A percentile compares a stretch with the other conserved stretches of the same genome.
phyloP scores from a whole-genome alignment of 345 rosid species.

The Combretum micranthum region DNA sequence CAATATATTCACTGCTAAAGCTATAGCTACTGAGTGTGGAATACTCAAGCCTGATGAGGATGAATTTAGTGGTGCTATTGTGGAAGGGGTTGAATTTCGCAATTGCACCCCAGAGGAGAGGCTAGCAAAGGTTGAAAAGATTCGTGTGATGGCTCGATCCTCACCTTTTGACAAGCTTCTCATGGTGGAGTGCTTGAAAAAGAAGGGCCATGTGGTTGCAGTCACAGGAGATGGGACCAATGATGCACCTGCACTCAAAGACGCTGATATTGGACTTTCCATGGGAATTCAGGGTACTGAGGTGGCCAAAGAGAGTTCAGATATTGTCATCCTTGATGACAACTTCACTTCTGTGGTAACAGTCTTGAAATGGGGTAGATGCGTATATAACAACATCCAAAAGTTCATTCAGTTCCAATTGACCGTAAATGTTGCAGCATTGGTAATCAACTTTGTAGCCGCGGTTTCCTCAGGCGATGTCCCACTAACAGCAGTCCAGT shows the following conservation, averaged over 20 bases:
- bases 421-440: constrained; percentile 59
- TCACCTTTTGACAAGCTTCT: constrained; percentile 68
- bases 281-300: constrained; percentile 82
- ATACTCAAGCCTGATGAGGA: constrained; percentile 38
- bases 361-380: constrained; percentile 71
- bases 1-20: constrained; percentile 66
- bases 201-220: constrained; percentile 68
- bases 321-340: constrained; percentile 67
- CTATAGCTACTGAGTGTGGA: constrained; percentile 73
- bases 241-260: constrained; percentile 75
- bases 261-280: constrained; percentile 68
- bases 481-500: constrained; percentile 61
- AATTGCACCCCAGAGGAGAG: constrained; percentile 35
- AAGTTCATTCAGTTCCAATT: constrained; percentile 81
- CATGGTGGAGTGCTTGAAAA: constrained; percentile 69
- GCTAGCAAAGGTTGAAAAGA: constrained; percentile 39
- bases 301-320: constrained; percentile 77
- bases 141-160: constrained; percentile 76
- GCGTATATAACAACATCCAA: constrained; percentile 69
- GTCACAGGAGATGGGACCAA: constrained; percentile 73
- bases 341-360: constrained; percentile 62
- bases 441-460: constrained; percentile 60
- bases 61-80: constrained; percentile 26
- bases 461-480: constrained; percentile 69
- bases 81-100: constrained; percentile 55